Evolutionary conservation across 208 protist genomes (phyloP).

Genomic region (Wallacemonas rigidus): DNA sequence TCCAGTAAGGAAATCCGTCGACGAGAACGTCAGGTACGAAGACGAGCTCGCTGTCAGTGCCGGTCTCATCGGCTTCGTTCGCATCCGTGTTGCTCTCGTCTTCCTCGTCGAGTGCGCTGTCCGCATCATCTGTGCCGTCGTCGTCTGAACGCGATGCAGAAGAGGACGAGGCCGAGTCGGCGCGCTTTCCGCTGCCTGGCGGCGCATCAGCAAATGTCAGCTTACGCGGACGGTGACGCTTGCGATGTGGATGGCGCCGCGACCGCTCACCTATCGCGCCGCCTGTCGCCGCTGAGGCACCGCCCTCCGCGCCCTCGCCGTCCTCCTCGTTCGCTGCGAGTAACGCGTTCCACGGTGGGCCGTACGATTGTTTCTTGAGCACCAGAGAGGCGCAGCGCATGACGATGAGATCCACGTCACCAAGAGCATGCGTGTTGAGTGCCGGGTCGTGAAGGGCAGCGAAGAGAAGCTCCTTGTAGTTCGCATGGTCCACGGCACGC

Average conservation of each 20-base stretch:
- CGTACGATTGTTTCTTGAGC: constrained; percentile 11
- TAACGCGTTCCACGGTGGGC: constrained; percentile 5
- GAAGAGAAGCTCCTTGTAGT: constrained; percentile 85
- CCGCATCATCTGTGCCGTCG: not conserved
- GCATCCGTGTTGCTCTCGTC: not conserved
- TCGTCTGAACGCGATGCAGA: not conserved
- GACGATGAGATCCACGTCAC: constrained; percentile 39
- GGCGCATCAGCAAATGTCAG: not conserved
- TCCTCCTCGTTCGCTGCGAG: constrained; percentile 1
- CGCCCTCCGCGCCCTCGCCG: not conserved
- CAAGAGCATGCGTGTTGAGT: constrained; percentile 40
- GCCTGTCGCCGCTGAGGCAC: not conserved
- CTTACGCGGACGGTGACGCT: constrained; percentile 1
- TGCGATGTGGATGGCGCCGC: not conserved
- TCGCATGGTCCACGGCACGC: constrained; percentile 61
- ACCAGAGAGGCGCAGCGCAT: constrained; percentile 12
- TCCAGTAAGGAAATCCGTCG: constrained; percentile 83
- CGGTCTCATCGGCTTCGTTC: not conserved
- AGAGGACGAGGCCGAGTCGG: not conserved
- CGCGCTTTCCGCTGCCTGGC: not conserved
- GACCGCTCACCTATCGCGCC: not conserved
- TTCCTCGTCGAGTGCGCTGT: constrained; percentile 11
- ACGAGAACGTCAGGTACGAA: constrained; percentile 85
- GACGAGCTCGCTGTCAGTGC: constrained; percentile 19
- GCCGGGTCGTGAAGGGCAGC: constrained; percentile 68